Conservation (phyloP, 2,329 filamentous ascomycete species). For the Botrytis porri region DNA sequence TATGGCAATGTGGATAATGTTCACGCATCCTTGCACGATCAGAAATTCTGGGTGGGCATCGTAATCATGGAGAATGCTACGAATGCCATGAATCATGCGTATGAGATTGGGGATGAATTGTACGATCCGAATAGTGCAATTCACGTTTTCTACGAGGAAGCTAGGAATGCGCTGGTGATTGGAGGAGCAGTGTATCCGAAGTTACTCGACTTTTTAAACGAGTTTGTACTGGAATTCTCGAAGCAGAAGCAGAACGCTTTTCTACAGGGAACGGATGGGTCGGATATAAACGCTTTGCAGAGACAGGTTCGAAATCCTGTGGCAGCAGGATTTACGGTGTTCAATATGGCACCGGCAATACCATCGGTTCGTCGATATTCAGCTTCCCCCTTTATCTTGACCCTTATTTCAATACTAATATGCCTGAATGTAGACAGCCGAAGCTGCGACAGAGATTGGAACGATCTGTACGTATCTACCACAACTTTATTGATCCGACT, state of each 20-base stretch:
- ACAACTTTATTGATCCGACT: background rate
- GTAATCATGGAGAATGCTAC: constrained; percentile 26
- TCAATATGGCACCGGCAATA: constrained; percentile 24
- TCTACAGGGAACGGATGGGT: constrained; percentile 6
- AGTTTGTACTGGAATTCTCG: constrained; percentile 24
- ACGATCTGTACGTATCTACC: constrained; percentile 24
- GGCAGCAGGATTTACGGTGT: constrained; percentile 19
- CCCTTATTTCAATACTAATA: background rate
- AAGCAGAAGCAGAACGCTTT: constrained; percentile 24
- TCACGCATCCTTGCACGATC: constrained; percentile 21
- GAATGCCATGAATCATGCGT: constrained; percentile 26
- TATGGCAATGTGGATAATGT: constrained; percentile 19
- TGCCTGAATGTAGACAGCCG: constrained; percentile 17
- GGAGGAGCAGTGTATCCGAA: constrained; percentile 21
- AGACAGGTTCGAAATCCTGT: constrained; percentile 23
- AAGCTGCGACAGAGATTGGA: constrained; percentile 28
- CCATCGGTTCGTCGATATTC: constrained; percentile 13
- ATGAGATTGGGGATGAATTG: constrained; percentile 17
- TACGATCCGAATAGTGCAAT: constrained; percentile 24
- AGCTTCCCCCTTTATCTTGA: background rate
- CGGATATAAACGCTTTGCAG: constrained; percentile 19
- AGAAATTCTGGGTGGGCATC: constrained; percentile 27
- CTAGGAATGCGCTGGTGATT: constrained; percentile 25
- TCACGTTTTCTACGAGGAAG: constrained; percentile 25
- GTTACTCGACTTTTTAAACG: constrained; percentile 21